Evolutionary conservation across 2,329 filamentous ascomycete species (phyloP).

Genomic region (Fusarium sp.): DNA sequence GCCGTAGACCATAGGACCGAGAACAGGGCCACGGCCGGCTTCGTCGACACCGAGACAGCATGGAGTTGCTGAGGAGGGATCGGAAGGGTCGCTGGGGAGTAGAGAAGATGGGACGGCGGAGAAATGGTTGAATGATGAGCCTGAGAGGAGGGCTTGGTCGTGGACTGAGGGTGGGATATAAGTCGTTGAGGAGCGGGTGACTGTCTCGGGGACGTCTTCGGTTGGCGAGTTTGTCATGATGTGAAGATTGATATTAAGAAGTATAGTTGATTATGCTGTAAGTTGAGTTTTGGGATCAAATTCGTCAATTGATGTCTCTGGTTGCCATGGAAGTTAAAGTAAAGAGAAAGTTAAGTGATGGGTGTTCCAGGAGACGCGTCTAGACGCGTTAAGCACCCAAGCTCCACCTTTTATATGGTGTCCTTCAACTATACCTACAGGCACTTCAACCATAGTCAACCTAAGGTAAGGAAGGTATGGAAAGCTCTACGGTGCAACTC

Average conservation of each 20-base stretch:
- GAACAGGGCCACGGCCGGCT: constrained; percentile 92
- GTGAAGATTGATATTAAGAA: background rate
- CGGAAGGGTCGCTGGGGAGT: constrained; percentile 55
- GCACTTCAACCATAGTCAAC: background rate
- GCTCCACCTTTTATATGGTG: constrained; percentile 12
- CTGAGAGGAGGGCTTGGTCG: constrained; percentile 65
- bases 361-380: constrained; percentile 31
- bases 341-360: background rate
- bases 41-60: constrained; percentile 93
- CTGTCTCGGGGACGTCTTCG: constrained; percentile 46
- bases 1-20: constrained; percentile 82
- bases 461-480: background rate
- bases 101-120: constrained; percentile 75
- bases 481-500: background rate
- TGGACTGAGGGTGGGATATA: constrained; percentile 80
- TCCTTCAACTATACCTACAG: background rate
- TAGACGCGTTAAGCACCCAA: constrained; percentile 35
- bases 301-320: background rate
- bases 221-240: constrained; percentile 57
- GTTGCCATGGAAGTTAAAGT: constrained; percentile 2
- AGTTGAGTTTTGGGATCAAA: background rate
- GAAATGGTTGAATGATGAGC: constrained; percentile 78
- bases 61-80: constrained; percentile 50
- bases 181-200: constrained; percentile 26
- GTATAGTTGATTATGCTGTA: background rate